Evolutionary conservation across 1,139 yeast species (phyloP), one percentile per base, ranked within the genome.

Genomic region (Pichia sp.): DNA sequence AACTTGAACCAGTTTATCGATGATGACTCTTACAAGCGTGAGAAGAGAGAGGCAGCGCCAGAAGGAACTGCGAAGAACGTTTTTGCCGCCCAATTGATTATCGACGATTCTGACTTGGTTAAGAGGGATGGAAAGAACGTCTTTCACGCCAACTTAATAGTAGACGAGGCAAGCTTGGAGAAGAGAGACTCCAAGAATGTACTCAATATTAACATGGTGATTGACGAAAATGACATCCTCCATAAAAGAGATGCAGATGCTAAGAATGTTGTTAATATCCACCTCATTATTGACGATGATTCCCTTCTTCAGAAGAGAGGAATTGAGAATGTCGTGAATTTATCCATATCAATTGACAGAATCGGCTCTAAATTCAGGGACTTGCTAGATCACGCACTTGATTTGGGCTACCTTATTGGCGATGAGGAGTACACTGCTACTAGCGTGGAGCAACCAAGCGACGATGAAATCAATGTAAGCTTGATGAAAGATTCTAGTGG

Each of bases 111-210:
- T 4, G 34, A 29, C 7, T 23, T 22, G 13, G 23, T 14, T 15
- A 41, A 48, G 32, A 42, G 51, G 39, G 47, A 43, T 3, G 45
- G 48, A 13, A 53, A 49, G 27, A 45, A 50, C 29, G 38, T 47
- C 2, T 30, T 37, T 22, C 42, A 41, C 13, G 35, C 35, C 11
- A 22, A 32, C 7, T 17, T 38, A 6, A 29, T 35, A 10, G 16
- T 22, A 19, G 32, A 33, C 19, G 38, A 29, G 7, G 22, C 19
- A 6, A 26, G 28, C 13, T 17, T 42, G 12, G 15, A 15, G 6
- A 42, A 50, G 32, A 45, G 51, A 38, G 48, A 44, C 5, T 44
- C 46, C 5, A 48, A 46, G 22, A 46, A 46, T 18, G 41, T 49
- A 9, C 38, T 35, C 4, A 33, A 39, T 20, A n/a, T 48, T 6